phyloP scores from a whole-genome alignment of 2,329 filamentous ascomycete genomes.

The Fusarium succisae region DNA sequence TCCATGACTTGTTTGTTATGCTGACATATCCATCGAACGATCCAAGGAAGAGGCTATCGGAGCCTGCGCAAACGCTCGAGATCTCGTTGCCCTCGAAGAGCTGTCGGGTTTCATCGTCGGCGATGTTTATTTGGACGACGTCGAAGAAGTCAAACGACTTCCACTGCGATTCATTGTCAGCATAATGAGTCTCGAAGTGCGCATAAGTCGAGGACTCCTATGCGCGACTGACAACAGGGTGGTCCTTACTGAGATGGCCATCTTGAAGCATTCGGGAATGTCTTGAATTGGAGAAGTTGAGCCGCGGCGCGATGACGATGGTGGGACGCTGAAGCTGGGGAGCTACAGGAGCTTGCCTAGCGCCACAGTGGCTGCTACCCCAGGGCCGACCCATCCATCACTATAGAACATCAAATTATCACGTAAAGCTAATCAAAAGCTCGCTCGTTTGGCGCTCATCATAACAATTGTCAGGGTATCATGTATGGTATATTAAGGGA shows the following conservation, averaged over 20 bases:
- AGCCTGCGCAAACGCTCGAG: slow-evolving; percentile 84
- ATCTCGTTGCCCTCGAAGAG: slow-evolving; percentile 86
- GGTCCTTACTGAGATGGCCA: slow-evolving; percentile 48
- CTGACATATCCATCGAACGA: slow-evolving; percentile 86
- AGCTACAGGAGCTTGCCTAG: slow-evolving; percentile 38
- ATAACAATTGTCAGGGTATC: slow-evolving; percentile 42
- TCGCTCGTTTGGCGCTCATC: neutral
- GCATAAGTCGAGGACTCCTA: rapidly evolving
- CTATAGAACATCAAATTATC: neutral
- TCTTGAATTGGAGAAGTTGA: slow-evolving; percentile 35
- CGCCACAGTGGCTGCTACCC: slow-evolving; percentile 41
- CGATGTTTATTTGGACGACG: slow-evolving; percentile 82
- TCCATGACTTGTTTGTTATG: slow-evolving; percentile 88
- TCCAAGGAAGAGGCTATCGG: slow-evolving; percentile 89
- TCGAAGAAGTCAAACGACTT: slow-evolving; percentile 99
- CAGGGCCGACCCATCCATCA: neutral
- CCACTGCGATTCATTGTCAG: slow-evolving; percentile 69
- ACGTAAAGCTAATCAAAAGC: neutral
- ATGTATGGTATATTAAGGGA: slow-evolving; percentile 42
- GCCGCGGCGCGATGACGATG: slow-evolving; percentile 45
- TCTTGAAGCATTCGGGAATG: slow-evolving; percentile 44
- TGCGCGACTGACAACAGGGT: neutral
- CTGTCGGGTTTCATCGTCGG: slow-evolving; percentile 79
- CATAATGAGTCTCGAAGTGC: neutral
- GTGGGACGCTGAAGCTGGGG: slow-evolving; percentile 40